Percentiles rank a stretch among this genome's conserved stretches.
Evolutionary conservation across 2,329 filamentous ascomycete genomes (phyloP).

Genomic region (Venturia oleaginea): DNA sequence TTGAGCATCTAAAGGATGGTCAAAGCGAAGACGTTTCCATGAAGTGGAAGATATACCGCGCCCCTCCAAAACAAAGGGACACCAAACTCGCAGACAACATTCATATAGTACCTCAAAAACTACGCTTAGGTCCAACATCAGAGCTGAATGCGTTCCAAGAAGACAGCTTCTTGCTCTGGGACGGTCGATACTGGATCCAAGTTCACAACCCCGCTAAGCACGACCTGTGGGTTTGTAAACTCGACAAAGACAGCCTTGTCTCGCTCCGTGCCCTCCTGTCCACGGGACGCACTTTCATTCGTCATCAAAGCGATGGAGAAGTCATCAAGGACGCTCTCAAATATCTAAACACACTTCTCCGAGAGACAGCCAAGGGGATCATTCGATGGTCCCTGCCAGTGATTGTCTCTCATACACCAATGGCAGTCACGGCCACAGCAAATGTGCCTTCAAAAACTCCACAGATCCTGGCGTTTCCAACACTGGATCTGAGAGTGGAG

Average conservation of each 20-base stretch:
- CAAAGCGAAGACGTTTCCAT: not conserved
- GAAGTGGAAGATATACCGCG: slow-evolving; percentile 2
- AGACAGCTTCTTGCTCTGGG: slow-evolving; percentile 39
- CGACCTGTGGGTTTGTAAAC: slow-evolving; percentile 32
- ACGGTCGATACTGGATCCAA: slow-evolving; percentile 48
- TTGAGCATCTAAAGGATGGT: not conserved
- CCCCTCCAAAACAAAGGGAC: not conserved
- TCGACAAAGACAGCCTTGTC: slow-evolving; percentile 24
- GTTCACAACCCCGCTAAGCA: slow-evolving; percentile 27
- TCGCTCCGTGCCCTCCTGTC: slow-evolving; percentile 16
- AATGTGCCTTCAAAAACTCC: not conserved
- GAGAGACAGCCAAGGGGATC: slow-evolving; percentile 13
- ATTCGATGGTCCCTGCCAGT: slow-evolving; percentile 15
- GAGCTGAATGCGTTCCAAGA: slow-evolving; percentile 10
- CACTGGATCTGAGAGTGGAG: slow-evolving; percentile 20
- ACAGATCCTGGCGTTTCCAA: slow-evolving; percentile 23
- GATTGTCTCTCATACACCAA: slow-evolving; percentile 15
- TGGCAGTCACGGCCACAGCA: not conserved
- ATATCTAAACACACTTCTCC: slow-evolving; percentile 11
- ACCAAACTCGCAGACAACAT: not conserved
- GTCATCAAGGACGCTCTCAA: not conserved
- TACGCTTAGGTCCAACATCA: not conserved
- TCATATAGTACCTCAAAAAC: not conserved
- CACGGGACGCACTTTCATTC: slow-evolving; percentile 16
- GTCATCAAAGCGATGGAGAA: slow-evolving; percentile 2